These are phyloP conservation scores for Colletotrichum sojae DNA, from an alignment of 2,329 filamentous ascomycete species.

Conservation along the genomic window DNA sequence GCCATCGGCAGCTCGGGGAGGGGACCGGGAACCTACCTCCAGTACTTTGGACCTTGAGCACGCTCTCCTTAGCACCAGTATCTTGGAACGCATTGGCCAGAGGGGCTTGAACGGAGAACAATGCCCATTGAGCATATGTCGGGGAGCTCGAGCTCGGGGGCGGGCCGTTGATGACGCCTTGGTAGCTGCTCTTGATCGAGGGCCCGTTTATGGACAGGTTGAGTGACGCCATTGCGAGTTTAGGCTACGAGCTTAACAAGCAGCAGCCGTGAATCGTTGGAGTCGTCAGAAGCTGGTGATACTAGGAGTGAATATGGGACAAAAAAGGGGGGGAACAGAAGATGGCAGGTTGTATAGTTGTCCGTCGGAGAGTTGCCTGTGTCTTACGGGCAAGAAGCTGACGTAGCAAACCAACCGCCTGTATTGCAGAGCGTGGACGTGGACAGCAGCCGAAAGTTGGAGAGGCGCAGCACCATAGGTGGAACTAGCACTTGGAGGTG, in stretches of 20 bases:
- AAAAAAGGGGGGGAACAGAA: slow-evolving; percentile 12
- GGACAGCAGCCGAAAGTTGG: slow-evolving; percentile 27
- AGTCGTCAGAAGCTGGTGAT: slow-evolving; percentile 12
- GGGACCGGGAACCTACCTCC: slow-evolving; percentile 72
- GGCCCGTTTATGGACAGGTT: slow-evolving; percentile 85
- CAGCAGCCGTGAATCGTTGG: slow-evolving; percentile 30
- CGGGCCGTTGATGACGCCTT: slow-evolving; percentile 69
- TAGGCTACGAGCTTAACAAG: slow-evolving; percentile 43
- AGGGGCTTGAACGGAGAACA: slow-evolving; percentile 94
- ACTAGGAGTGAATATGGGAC: slow-evolving; percentile 6
- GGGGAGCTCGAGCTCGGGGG: slow-evolving; percentile 74
- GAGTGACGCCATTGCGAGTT: slow-evolving; percentile 78
- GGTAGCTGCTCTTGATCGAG: slow-evolving; percentile 87
- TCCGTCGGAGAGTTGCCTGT: slow-evolving; percentile 38
- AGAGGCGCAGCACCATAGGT: slow-evolving; percentile 40
- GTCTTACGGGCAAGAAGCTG: slow-evolving; percentile 41
- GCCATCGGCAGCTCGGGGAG: slow-evolving; percentile 29
- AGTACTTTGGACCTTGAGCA: slow-evolving; percentile 93
- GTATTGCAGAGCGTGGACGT: slow-evolving; percentile 25
- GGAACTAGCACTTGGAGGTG: slow-evolving; percentile 41
- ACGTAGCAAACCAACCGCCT: slow-evolving; percentile 41
- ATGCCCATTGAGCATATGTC: slow-evolving; percentile 91
- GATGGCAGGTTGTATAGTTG: slow-evolving; percentile 29
- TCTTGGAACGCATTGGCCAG: slow-evolving; percentile 95
- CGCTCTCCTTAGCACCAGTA: slow-evolving; percentile 87